Evolutionary conservation across 352 stramenopile species (phyloP), one percentile per base, ranked within the genome.

Genomic region (Phytophthora sp.): DNA sequence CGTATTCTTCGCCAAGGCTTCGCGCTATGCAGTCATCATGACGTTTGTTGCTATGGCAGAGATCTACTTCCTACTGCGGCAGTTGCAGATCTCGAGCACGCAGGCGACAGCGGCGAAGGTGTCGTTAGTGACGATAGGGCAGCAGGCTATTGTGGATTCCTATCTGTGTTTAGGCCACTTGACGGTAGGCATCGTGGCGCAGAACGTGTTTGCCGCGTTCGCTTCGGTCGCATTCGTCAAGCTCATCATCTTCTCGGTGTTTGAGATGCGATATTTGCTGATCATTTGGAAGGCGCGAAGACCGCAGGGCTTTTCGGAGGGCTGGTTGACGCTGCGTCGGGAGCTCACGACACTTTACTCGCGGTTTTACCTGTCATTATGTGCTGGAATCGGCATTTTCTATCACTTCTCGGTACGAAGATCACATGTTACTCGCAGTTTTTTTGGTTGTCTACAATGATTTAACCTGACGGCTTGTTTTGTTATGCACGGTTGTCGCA

Each of bases 201-300:
- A 98, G 74, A 94, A 96, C n/a, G 84, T 99, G 12, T 99, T 99
- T 69, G 95, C 93, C 4, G 89, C 97, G 4, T 99, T 99, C 76
- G 95, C 94, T 1, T 97, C 88, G 24, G 93, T 99, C 27, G 96
- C 96, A 5, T 99, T 99, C 57, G 98, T 99, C 53, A 98, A 99
- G 80, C 82, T 99, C 6, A 90, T 99, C 46, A 98, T 99, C 52
- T 99, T 99, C 69, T 99, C 95, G 35, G 93, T 99, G 35, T 98
- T 99, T 66, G 96, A 99, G 71, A 99, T 99, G 93, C 97, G 98
- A 21, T 99, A 98, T 72, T 81, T 99, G 79, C 81, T 98, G 36
- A 95, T 99, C 56, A 98, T 99, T 27, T 98, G 96, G 73, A 97
- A 99, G 64, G 93, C 97, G 1, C 73, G 96, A 20, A 84, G 96